Percentiles rank a stretch among this genome's conserved stretches.
Conservation (phyloP, 1,284 basidiomycete genomes). For the Omphalotus olearius region DNA sequence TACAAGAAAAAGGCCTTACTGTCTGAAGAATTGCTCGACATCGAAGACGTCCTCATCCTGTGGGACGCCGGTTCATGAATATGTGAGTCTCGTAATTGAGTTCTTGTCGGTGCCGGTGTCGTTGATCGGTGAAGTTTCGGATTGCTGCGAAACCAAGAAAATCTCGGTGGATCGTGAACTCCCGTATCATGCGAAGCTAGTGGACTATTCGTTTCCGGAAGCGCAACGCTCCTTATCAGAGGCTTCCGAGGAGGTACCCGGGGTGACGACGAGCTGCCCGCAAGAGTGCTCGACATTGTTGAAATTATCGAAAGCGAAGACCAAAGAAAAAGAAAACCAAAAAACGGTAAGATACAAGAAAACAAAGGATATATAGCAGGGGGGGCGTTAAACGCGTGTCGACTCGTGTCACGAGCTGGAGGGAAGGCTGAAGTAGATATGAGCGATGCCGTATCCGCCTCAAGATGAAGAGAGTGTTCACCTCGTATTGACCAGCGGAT, state of each 20-base stretch:
- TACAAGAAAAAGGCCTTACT: neutral
- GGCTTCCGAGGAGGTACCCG: constrained; percentile 5
- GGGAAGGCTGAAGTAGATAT: neutral
- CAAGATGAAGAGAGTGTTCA: neutral
- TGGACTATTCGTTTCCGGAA: constrained; percentile 3
- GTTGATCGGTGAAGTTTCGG: neutral
- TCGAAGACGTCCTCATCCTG: constrained; percentile 4
- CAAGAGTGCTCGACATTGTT: neutral
- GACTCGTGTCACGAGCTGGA: constrained; percentile 7
- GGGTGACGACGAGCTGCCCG: neutral
- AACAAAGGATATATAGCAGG: neutral
- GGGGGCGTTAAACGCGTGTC: constrained; percentile 6
- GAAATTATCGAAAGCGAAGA: neutral
- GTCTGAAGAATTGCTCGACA: constrained; percentile 7
- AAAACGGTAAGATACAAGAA: constrained; percentile 1
- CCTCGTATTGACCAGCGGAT: constrained; percentile 8
- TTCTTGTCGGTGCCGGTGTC: constrained; percentile 3
- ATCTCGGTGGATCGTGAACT: no score
- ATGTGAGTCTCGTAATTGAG: neutral
- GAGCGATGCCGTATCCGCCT: neutral
- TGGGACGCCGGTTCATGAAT: neutral
- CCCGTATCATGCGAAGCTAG: neutral
- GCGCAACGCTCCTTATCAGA: constrained; percentile 3
- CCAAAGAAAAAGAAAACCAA: neutral
- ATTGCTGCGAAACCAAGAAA: no score